These are phyloP conservation scores for Schwanniomyces etchellsii DNA, from an alignment of 1,139 yeast genomes.

Conservation along the genomic window DNA sequence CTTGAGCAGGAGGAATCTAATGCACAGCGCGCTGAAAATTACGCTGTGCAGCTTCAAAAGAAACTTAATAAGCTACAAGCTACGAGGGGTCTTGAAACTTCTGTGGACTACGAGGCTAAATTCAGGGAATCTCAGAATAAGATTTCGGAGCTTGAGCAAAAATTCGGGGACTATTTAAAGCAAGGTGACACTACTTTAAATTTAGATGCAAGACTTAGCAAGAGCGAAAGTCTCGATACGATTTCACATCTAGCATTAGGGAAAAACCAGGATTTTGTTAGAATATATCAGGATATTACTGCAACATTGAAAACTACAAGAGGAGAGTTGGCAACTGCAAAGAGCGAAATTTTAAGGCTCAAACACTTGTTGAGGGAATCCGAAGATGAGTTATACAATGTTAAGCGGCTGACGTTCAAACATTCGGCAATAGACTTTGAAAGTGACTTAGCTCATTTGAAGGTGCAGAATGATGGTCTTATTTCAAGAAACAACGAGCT, in stretches of 20 bases:
- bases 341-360: slow-evolving; percentile 47
- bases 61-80: slow-evolving; percentile 39
- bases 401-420: slow-evolving; percentile 29
- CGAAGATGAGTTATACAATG: slow-evolving; percentile 41
- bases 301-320: slow-evolving; percentile 44
- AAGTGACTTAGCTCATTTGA: slow-evolving; percentile 35
- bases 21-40: slow-evolving; percentile 40
- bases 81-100: slow-evolving; percentile 31
- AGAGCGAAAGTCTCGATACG: slow-evolving; percentile 37
- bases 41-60: slow-evolving; percentile 43
- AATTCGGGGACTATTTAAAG: slow-evolving; percentile 20
- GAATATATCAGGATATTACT: slow-evolving; percentile 53
- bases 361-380: slow-evolving; percentile 45
- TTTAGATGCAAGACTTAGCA: slow-evolving; percentile 11
- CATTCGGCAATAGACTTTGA: slow-evolving; percentile 37
- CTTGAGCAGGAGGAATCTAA: slow-evolving; percentile 39
- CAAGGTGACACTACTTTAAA: slow-evolving; percentile 12
- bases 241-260: slow-evolving; percentile 19
- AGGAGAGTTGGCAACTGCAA: slow-evolving; percentile 44
- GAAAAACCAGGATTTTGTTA: slow-evolving; percentile 42
- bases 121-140: slow-evolving; percentile 32
- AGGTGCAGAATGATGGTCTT: slow-evolving; percentile 50
- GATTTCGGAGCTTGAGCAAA: slow-evolving; percentile 28
- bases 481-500: slow-evolving; percentile 48
- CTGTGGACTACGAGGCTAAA: slow-evolving; percentile 32